Evolutionary conservation across 75 land plant species (phyloP), one percentile per base, ranked within the genome.

Genomic region (Adiantum capillusveneris): DNA sequence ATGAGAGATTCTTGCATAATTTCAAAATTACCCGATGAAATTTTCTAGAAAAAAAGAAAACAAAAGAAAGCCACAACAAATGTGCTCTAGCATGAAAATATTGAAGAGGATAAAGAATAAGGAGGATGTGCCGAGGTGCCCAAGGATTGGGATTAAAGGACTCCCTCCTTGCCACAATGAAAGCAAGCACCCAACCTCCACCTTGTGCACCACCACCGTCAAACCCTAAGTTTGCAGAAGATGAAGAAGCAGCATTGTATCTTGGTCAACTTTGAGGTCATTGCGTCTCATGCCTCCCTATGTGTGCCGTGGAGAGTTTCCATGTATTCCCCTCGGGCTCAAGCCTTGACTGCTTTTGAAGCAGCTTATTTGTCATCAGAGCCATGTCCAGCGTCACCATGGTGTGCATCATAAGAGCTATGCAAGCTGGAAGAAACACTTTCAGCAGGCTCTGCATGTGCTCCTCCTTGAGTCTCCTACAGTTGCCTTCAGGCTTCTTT

Each of bases 251-350:
- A 22, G 9, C 7, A 14, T 16, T 28, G n/a, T 46, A 30, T 22
- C 25, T 49, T 48, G 25, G 24, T 29, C 24, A 21, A 37, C 14
- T 64, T 48, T 19, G 43, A 24, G 58, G 24, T 0, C 37, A n/a
- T 60, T 25, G 58, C 53, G 44, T 73, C 65, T 73, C 77, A 75
- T 13, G 37, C 45, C n/a, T 59, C 37, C 67, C 77, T 75, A 31
- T 57, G 46, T 30, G 75, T 75, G 22, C 77, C 77, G 3, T 67
- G 21, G 0, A 75, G 64, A 1, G 77, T 73, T 14, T 67, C 77
- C 66, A 58, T 49, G 44, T 75, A 75, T 17, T 60, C 53, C 21
- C 77, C 77, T 49, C 69, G 73, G 16, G 51, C 20, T 20, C 18
- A 12, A 5, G 9, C 18, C 18, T 18, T 48, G 18, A 18, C 20